Percentiles rank a stretch among this genome's conserved stretches.
Evolutionary conservation across 75 land plant genomes (phyloP).

Genomic region (Selaginella tamariscina): DNA sequence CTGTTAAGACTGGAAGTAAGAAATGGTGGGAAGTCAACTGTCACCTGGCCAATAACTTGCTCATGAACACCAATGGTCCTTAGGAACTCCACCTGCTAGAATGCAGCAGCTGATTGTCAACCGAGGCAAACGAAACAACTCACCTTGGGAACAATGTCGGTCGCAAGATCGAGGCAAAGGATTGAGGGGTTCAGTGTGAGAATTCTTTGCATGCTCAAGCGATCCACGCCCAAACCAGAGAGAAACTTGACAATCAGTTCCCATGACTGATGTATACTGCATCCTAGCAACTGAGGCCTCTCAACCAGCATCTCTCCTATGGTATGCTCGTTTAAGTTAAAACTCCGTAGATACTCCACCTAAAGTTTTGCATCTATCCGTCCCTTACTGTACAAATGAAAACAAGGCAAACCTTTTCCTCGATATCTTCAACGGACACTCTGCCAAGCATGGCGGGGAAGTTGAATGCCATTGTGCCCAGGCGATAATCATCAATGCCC

Average conservation of each 20-base stretch:
- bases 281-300: constrained; percentile 68
- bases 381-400: not conserved
- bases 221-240: constrained; percentile 52
- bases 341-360: constrained; percentile 54
- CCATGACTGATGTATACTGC: constrained; percentile 76
- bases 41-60: constrained; percentile 55
- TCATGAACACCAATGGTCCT: constrained; percentile 70
- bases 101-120: not conserved
- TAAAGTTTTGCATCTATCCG: constrained; percentile 14
- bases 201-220: constrained; percentile 69
- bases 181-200: constrained; percentile 60
- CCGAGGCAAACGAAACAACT: not conserved
- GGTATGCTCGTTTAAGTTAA: constrained; percentile 47
- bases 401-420: constrained; percentile 46
- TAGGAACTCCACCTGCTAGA: constrained; percentile 63
- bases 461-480: constrained; percentile 88
- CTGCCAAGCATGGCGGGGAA: constrained; percentile 70
- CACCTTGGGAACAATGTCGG: constrained; percentile 85
- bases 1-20: constrained; percentile 80
- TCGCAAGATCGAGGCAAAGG: constrained; percentile 59
- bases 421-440: constrained; percentile 60
- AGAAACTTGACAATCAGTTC: constrained; percentile 74
- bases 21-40: constrained; percentile 70
- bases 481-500: constrained; percentile 58
- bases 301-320: constrained; percentile 55